Conservation (phyloP, 2,329 filamentous ascomycete species). For the Sphaerulina populicola region DNA sequence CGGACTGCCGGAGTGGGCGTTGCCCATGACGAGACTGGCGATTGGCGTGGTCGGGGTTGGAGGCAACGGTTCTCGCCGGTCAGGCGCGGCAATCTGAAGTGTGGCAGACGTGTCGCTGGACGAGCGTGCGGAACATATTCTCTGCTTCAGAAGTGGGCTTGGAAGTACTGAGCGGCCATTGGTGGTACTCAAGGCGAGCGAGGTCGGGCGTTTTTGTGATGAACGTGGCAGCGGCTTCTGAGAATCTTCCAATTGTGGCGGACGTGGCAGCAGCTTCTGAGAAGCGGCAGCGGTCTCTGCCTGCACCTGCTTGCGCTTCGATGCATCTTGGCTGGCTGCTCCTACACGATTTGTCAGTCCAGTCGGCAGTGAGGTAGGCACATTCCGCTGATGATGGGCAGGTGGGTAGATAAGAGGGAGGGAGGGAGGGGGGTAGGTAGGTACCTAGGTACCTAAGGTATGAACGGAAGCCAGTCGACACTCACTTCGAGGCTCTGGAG, state of each 20-base stretch:
- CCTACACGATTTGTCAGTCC: neutral
- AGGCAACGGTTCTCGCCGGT: constrained; percentile 19
- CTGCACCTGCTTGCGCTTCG: neutral
- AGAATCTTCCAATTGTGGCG: neutral
- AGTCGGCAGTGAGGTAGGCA: neutral
- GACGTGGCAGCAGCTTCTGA: constrained; percentile 3
- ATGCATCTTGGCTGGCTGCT: neutral
- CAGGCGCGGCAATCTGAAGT: constrained; percentile 18
- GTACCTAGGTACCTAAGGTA: neutral
- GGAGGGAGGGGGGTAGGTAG: too few species aligned
- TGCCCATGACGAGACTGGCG: constrained; percentile 24
- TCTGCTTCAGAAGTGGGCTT: constrained; percentile 20
- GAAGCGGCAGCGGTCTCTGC: neutral
- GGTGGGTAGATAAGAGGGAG: too few species aligned
- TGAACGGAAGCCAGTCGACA: neutral
- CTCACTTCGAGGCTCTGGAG: neutral
- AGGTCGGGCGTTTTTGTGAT: constrained; percentile 18
- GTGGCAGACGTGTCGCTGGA: constrained; percentile 12
- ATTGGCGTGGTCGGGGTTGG: constrained; percentile 18
- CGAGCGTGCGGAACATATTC: constrained; percentile 20
- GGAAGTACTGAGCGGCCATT: constrained; percentile 25
- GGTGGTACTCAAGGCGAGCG: constrained; percentile 17
- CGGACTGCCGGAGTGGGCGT: constrained; percentile 23
- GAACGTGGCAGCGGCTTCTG: constrained; percentile 5
- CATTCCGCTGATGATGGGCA: too few species aligned